Evolutionary conservation across 2,329 filamentous ascomycete species (phyloP).

Genomic region (Didymella segeticola): DNA sequence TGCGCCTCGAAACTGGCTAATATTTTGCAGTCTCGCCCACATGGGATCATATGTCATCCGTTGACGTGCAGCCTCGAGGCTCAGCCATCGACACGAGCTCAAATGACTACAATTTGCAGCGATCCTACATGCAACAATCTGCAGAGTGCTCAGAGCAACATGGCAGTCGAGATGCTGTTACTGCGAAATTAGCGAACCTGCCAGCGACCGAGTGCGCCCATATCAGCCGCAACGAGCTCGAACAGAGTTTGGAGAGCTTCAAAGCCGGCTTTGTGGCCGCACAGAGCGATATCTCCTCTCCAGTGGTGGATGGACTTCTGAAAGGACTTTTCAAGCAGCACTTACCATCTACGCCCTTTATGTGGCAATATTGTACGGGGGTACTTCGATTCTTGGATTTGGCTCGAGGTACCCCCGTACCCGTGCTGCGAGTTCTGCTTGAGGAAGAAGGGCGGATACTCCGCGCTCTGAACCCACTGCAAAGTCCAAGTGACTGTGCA

Average conservation of each 20-base stretch:
- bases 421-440: constrained; percentile 1
- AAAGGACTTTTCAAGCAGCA: background rate
- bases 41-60: background rate
- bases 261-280: background rate
- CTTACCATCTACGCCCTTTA: background rate
- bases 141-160: background rate
- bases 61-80: background rate
- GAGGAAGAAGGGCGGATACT: background rate
- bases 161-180: background rate
- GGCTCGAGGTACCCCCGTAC: background rate
- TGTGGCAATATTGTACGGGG: constrained; percentile 9
- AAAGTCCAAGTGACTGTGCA: background rate
- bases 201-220: background rate
- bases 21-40: background rate
- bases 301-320: background rate
- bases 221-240: background rate
- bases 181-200: no score
- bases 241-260: constrained; percentile 3
- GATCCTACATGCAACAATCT: background rate
- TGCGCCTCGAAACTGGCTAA: background rate
- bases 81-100: background rate
- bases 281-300: background rate
- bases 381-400: background rate
- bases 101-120: background rate
- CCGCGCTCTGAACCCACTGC: background rate